phyloP scores from a whole-genome alignment of 306 rosid genomes.

The Inga laurina region DNA sequence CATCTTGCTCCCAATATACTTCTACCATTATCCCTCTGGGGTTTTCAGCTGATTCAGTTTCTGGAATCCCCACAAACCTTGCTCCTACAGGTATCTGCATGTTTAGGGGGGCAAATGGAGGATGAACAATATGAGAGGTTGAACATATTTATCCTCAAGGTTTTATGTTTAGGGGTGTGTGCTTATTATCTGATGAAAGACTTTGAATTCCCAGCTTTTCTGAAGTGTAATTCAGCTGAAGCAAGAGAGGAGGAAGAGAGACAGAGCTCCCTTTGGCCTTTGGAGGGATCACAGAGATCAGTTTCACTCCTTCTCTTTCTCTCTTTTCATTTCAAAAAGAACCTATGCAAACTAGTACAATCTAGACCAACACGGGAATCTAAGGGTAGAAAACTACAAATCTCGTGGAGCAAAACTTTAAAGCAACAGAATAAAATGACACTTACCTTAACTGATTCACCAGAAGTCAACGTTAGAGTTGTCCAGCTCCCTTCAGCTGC shows the following conservation, averaged over 20 bases:
- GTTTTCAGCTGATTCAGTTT: slow-evolving; percentile 61
- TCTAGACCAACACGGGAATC: neutral
- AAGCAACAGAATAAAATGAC: slow-evolving; percentile 1
- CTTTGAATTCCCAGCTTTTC: neutral
- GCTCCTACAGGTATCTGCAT: slow-evolving; percentile 80
- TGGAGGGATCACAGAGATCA: neutral
- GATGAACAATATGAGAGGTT: neutral
- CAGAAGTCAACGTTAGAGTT: slow-evolving; percentile 66
- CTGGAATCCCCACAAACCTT: slow-evolving; percentile 78
- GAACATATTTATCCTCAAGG: neutral
- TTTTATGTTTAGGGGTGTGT: neutral
- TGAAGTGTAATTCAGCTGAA: neutral
- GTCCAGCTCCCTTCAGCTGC: slow-evolving; percentile 66
- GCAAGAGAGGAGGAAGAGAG: neutral
- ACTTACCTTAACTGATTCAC: slow-evolving; percentile 55
- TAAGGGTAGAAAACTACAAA: neutral
- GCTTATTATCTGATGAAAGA: neutral
- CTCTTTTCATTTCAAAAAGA: neutral
- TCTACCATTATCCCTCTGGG: slow-evolving; percentile 81
- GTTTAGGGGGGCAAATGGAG: neutral
- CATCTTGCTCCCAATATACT: slow-evolving; percentile 90
- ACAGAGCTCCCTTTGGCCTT: too few relatives aligned
- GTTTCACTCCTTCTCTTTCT: neutral
- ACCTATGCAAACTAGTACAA: neutral
- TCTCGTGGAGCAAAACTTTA: neutral